Evolutionary conservation across 192 early-diverging fungal genomes (phyloP).

Genomic region (Coemansia erecta): DNA sequence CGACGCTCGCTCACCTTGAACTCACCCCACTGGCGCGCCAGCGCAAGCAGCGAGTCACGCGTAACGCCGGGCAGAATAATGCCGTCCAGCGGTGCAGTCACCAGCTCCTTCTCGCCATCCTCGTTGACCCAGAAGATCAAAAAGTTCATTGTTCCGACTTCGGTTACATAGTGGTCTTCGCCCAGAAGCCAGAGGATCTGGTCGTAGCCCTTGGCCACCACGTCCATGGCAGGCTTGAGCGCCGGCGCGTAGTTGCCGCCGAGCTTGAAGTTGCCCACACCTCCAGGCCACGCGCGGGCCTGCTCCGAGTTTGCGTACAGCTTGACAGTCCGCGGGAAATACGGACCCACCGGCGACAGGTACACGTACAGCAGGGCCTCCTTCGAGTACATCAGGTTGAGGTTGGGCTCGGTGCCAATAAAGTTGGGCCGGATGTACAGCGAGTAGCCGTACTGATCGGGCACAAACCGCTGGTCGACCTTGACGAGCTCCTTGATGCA

Average conservation of each 20-base stretch:
- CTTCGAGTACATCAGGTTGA: constrained; percentile 80
- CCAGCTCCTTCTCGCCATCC: constrained; percentile 78
- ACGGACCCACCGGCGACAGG: constrained; percentile 92
- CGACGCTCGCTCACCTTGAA: constrained; percentile 87
- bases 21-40: constrained; percentile 82
- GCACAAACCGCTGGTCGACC: constrained; percentile 85
- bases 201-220: constrained; percentile 81
- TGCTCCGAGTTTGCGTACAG: constrained; percentile 81
- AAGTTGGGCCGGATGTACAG: constrained; percentile 93
- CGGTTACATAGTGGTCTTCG: constrained; percentile 80
- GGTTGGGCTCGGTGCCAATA: constrained; percentile 86
- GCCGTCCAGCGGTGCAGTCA: constrained; percentile 92
- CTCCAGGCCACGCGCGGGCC: constrained; percentile 94
- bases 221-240: constrained; percentile 77
- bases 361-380: constrained; percentile 86
- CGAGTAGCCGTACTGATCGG: constrained; percentile 86
- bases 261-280: constrained; percentile 91
- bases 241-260: constrained; percentile 67
- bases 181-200: constrained; percentile 98
- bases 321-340: constrained; percentile 87
- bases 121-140: constrained; percentile 87
- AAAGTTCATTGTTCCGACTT: constrained; percentile 98
- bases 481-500: constrained; percentile 82
- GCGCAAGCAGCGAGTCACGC: constrained; percentile 83
- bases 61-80: constrained; percentile 96